Percentiles rank a stretch among this genome's conserved stretches.
phyloP scores from a whole-genome alignment of 2,329 filamentous ascomycete species.

The Hirsutella minnesotensis region DNA sequence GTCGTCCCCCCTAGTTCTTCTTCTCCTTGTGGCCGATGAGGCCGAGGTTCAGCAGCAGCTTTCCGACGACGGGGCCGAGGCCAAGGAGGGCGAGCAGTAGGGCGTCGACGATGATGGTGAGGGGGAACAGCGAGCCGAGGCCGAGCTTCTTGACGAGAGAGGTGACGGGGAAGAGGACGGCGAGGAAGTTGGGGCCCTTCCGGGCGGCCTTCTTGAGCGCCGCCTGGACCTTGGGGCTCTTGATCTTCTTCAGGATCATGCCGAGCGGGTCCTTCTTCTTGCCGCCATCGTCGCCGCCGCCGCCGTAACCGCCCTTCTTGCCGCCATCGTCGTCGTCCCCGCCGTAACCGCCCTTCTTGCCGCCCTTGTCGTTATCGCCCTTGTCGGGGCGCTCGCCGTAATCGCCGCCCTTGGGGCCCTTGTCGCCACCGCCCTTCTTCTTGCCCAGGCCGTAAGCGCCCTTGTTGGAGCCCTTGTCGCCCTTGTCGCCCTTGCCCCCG shows the following conservation, averaged over 20 bases:
- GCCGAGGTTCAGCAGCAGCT: background rate
- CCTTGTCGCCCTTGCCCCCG: no score
- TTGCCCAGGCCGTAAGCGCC: no score
- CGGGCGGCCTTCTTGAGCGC: background rate
- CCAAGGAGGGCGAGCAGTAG: background rate
- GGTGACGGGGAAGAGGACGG: background rate
- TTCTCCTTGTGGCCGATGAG: background rate
- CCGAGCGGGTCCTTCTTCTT: background rate
- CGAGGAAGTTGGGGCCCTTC: background rate
- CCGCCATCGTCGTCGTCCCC: no score
- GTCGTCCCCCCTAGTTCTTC: no score
- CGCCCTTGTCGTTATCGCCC: no score
- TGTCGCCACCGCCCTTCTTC: background rate
- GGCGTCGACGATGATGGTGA: background rate
- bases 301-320: no score
- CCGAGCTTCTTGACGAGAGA: background rate
- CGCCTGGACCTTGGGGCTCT: background rate
- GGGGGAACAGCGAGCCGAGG: background rate
- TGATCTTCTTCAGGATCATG: background rate
- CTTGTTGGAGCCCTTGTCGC: no score
- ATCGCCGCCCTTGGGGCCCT: background rate
- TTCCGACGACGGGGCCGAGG: background rate
- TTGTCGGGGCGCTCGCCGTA: no score
- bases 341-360: no score
- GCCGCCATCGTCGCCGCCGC: background rate